Base-by-base conservation (phyloP, 169 alveolate species). In the Cryptosporidium muris region DNA sequence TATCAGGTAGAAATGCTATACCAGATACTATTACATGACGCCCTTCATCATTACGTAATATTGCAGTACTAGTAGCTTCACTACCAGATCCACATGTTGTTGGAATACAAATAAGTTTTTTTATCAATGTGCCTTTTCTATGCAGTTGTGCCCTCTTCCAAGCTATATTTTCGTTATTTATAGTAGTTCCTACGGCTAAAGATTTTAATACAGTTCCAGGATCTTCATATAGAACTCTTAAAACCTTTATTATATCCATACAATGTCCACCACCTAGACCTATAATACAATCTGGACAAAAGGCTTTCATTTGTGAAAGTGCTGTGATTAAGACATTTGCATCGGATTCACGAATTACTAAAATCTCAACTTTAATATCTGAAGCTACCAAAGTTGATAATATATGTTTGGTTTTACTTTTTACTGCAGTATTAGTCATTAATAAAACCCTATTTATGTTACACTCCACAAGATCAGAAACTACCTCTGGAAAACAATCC, bases 221-320 rank as follows among this genome's bases (percentile, higher is more conserved):
- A 25, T 74, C 85, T 63, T 74, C 85, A 37, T 74, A 74, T 25
- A 74, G 42, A 1, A 74, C 85, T 49, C 85, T 54, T 2, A 36
- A 36, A 5, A 74, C 85, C 49, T 74, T 74, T 62, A 68, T 40
- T 58, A 74, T 74, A 43, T 74, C 85, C 85, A 74, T 58, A 34
- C 85, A 74, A 58, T 74, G 85, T 6, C 85, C 85, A 11, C 85
- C 85, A 1, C 85, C 85, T 60, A 74, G 36, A 9, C 85, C 85
- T 43, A 74, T 60, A 34, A 74, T 60, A 48, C 85, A 74, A 34
- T 74, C 85, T 9, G 85, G 85, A 38, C 45, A 58, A 37, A 47
- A 74, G 1, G 85, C 16, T 40, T 49, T 74, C 85, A 74, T 74
- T 51, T 74, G 85, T 3, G 12, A 42, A 43, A 74, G 67, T 47